Percentiles rank a stretch among this genome's conserved stretches.
Evolutionary conservation across 352 stramenopile species (phyloP).

Genomic region (Pythium vanterpoolii): DNA sequence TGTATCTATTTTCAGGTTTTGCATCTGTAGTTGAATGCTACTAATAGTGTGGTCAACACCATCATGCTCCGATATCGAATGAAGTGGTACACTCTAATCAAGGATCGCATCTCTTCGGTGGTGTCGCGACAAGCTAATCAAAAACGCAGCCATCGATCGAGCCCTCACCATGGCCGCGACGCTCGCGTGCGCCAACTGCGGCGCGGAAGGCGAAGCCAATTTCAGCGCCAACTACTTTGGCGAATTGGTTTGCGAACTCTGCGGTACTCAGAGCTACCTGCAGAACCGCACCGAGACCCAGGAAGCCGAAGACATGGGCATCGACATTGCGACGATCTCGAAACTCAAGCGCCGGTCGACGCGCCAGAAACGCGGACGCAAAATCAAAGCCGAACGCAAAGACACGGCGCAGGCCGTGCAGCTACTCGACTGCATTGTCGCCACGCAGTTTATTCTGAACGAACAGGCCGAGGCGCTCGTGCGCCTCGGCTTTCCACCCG

Average conservation of each 20-base stretch:
- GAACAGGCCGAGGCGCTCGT: slow-evolving; percentile 47
- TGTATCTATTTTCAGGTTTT: not conserved
- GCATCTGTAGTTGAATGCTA: too few species aligned
- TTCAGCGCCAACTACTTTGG: slow-evolving; percentile 86
- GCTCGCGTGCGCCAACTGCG: slow-evolving; percentile 77
- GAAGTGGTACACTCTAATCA: not conserved
- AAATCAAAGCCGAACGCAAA: slow-evolving; percentile 8
- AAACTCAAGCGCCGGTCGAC: slow-evolving; percentile 35
- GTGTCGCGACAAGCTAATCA: not conserved
- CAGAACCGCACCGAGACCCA: slow-evolving; percentile 82
- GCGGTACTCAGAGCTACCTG: slow-evolving; percentile 78
- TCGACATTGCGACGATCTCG: slow-evolving; percentile 35
- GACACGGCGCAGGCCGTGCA: slow-evolving; percentile 21
- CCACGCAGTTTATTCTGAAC: slow-evolving; percentile 61
- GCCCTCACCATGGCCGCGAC: slow-evolving; percentile 9
- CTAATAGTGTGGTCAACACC: not conserved
- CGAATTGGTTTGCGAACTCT: slow-evolving; percentile 83
- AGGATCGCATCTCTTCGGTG: slow-evolving; percentile 13
- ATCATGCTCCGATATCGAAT: not conserved
- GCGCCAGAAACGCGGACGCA: slow-evolving; percentile 35
- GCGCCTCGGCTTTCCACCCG: slow-evolving; percentile 32
- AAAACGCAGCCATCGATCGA: too few species aligned
- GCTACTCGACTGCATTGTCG: slow-evolving; percentile 56
- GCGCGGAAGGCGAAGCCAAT: slow-evolving; percentile 65
- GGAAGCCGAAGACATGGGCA: slow-evolving; percentile 68